phyloP scores from a whole-genome alignment of 2,329 filamentous ascomycete species.

The Paecilomyces fulvus region DNA sequence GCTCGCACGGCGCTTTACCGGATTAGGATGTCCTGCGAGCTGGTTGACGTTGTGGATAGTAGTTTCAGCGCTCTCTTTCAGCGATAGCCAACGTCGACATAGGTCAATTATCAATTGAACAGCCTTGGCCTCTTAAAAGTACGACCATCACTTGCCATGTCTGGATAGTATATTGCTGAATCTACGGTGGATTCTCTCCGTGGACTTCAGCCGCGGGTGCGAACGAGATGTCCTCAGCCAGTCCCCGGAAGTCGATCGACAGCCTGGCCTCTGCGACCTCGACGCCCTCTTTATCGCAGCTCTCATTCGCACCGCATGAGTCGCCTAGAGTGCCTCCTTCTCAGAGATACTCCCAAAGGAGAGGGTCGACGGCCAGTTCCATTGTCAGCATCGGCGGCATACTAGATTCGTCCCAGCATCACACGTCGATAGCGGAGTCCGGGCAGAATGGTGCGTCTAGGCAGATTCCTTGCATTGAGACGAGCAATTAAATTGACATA shows the following conservation, averaged over 20 bases:
- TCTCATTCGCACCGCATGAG: constrained; percentile 27
- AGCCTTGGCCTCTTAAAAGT: background rate
- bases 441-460: constrained; percentile 64
- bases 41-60: background rate
- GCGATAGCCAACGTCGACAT: background rate
- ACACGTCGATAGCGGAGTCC: constrained; percentile 60
- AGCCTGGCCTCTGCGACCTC: constrained; percentile 51
- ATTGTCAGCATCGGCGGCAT: constrained; percentile 79
- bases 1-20: background rate
- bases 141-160: background rate
- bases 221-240: constrained; percentile 52
- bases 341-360: constrained; percentile 40
- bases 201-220: constrained; percentile 25
- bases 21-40: background rate
- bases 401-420: constrained; percentile 57
- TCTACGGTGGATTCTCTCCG: constrained; percentile 19
- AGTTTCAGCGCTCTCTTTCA: background rate
- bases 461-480: constrained; percentile 2
- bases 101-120: background rate
- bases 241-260: constrained; percentile 57
- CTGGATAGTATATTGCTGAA: constrained; percentile 5
- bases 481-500: background rate
- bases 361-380: constrained; percentile 81
- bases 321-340: constrained; percentile 24
- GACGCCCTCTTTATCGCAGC: constrained; percentile 45